phyloP scores from a whole-genome alignment of 495 filamentous ascomycete species.

The Penicillium ochrochloron region DNA sequence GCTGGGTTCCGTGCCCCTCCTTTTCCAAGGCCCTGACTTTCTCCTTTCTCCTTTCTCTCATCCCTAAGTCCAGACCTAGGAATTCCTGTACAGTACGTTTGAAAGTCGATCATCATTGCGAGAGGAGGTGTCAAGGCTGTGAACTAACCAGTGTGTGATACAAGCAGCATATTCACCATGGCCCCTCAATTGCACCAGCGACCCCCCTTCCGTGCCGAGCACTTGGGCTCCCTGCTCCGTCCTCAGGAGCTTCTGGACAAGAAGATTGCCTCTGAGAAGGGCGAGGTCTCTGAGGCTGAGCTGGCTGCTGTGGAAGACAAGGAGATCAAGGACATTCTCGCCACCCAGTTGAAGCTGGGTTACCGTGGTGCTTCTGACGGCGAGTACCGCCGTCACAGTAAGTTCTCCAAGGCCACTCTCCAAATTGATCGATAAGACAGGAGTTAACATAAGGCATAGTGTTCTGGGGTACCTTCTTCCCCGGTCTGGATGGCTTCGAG shows the following conservation, averaged over 20 bases:
- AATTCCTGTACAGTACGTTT: constrained; percentile 6
- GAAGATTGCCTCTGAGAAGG: constrained; percentile 61
- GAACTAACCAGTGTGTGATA: not conserved
- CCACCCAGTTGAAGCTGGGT: constrained; percentile 67
- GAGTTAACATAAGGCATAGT: constrained; percentile 36
- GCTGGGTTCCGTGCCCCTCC: constrained; percentile 31
- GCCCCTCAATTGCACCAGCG: constrained; percentile 54
- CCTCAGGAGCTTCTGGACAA: constrained; percentile 70
- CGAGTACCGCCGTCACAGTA: constrained; percentile 73
- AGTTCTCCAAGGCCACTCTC: constrained; percentile 16
- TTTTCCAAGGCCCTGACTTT: constrained; percentile 10
- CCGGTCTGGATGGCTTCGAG: constrained; percentile 71
- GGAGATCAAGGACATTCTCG: constrained; percentile 67
- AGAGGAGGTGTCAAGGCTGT: not conserved
- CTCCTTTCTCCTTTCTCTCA: constrained; percentile 4
- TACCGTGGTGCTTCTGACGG: constrained; percentile 73
- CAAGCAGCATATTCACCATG: constrained; percentile 31
- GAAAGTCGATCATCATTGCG: not conserved
- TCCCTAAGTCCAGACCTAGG: not conserved
- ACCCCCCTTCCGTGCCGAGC: constrained; percentile 83
- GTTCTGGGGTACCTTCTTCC: constrained; percentile 78
- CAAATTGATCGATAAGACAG: not conserved
- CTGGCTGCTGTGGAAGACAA: constrained; percentile 62
- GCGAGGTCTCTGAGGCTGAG: constrained; percentile 42
- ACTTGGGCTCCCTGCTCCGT: constrained; percentile 80